Conservation (phyloP, 768 basidiomycete species). For the Russula olivacea region DNA sequence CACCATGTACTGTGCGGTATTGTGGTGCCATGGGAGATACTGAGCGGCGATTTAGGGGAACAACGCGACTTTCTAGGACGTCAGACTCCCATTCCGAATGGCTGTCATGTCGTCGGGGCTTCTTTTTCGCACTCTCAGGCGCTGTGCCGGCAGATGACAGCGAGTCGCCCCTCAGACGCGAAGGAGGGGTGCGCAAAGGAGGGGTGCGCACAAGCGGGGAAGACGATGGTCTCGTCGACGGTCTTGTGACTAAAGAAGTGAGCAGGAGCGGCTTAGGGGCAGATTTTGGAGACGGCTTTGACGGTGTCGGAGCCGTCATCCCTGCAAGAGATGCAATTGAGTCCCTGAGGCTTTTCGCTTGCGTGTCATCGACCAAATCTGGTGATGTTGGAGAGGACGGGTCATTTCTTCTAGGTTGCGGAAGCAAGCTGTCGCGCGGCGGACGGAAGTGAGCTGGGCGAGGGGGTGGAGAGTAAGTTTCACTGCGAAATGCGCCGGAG, state of each 20-base stretch:
- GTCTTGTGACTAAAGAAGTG: slow-evolving; percentile 30
- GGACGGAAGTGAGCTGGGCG: slow-evolving; percentile 53
- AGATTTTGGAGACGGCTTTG: slow-evolving; percentile 39
- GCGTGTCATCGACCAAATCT: slow-evolving; percentile 29
- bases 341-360: slow-evolving; percentile 37
- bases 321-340: slow-evolving; percentile 40
- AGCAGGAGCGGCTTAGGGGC: slow-evolving; percentile 65
- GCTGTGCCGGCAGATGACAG: slow-evolving; percentile 54
- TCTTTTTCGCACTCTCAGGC: slow-evolving; percentile 41
- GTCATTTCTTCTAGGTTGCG: slow-evolving; percentile 28
- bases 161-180: slow-evolving; percentile 42
- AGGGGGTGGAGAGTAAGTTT: slow-evolving; percentile 47
- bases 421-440: slow-evolving; percentile 51
- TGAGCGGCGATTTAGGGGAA: slow-evolving; percentile 60
- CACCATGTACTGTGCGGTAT: slow-evolving; percentile 27
- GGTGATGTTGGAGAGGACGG: slow-evolving; percentile 12
- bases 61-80: slow-evolving; percentile 43
- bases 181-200: slow-evolving; percentile 25
- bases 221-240: slow-evolving; percentile 21
- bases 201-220: slow-evolving; percentile 23
- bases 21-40: slow-evolving; percentile 61
- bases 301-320: slow-evolving; percentile 30
- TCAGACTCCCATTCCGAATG: slow-evolving; percentile 58
- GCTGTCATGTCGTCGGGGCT: slow-evolving; percentile 33
- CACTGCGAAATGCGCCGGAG: slow-evolving; percentile 35